These are phyloP conservation scores for Borovskyia barvae DNA, from an alignment of 208 protist genomes.

Conservation along the genomic window DNA sequence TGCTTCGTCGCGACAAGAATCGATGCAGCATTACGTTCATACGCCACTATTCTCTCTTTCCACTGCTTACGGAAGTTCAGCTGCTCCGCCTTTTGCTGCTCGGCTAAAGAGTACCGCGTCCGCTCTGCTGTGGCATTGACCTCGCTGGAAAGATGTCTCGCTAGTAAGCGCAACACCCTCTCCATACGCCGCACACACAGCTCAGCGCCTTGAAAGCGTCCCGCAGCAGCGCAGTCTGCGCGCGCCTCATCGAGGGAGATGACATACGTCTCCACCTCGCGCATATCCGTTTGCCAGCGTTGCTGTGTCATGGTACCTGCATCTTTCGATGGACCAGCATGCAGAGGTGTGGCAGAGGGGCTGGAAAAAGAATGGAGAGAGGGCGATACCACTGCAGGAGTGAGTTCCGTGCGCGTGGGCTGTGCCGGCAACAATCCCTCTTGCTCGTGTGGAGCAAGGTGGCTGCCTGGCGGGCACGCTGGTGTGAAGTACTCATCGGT, in stretches of 20 bases:
- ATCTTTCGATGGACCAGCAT: background rate
- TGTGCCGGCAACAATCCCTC: no score
- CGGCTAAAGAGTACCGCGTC: slow-evolving; percentile 23
- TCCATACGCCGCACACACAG: slow-evolving; percentile 50
- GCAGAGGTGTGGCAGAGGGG: background rate
- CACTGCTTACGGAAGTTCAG: slow-evolving; percentile 39
- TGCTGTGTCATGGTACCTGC: slow-evolving; percentile 8
- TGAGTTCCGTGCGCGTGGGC: no score
- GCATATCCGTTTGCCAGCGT: slow-evolving; percentile 24
- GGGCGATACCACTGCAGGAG: background rate
- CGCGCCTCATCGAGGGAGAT: slow-evolving; percentile 45
- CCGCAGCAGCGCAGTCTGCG: slow-evolving; percentile 35
- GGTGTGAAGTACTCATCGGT: no score
- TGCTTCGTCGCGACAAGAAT: slow-evolving; percentile 27
- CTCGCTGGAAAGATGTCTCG: slow-evolving; percentile 30
- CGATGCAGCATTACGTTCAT: slow-evolving; percentile 30
- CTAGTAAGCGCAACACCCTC: slow-evolving; percentile 40
- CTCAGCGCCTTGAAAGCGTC: slow-evolving; percentile 36
- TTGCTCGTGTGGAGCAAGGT: no score
- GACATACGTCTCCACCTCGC: slow-evolving; percentile 34
- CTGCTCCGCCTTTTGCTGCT: slow-evolving; percentile 33
- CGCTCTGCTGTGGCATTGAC: slow-evolving; percentile 21
- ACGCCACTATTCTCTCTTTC: slow-evolving; percentile 29
- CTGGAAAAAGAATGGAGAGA: slow-evolving; percentile 10
- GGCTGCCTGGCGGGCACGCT: no score